Evolutionary conservation across 1,284 basidiomycete genomes (phyloP), one percentile per base, ranked within the genome.

Genomic region (Rhodotorula mucilaginosa): DNA sequence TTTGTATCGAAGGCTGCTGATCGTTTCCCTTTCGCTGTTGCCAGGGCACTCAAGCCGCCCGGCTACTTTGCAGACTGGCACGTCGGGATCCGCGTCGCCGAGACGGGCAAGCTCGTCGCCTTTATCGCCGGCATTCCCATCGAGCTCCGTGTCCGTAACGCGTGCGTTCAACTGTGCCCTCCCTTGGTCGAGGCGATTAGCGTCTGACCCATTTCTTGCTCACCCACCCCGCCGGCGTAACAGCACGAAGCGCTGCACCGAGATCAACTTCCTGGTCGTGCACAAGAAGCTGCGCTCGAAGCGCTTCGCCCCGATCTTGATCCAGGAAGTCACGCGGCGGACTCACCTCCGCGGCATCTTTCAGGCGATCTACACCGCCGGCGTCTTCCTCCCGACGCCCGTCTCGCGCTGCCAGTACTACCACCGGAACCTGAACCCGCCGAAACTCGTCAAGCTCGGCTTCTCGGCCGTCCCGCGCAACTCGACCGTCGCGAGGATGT

Each of bases 231-330:
- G 6, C 34, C n/a, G 19, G 5, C 39, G 5, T n/a, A 39, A 39
- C 66, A 96, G 92, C 68, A 82, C 84, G 13, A 85, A 97, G 79
- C 83, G 83, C 56, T 87, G 88, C 49, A 89, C 89, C 78, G 97
- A 99, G 82, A 96, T 99, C 84, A 99, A 99, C 82, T 99, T 95
- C 82, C 88, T 99, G 63, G 97, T 94, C 79, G 89, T 98, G 5
- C 96, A 98, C 86, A 99, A 99, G 84, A 97, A 97, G 82, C 84
- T 99, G 61, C 89, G 97, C 19, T 92, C 93, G 8, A 99, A 98
- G 81, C 90, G 97, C 49, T 86, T 99, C 26, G 90, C 97, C 0
- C 97, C 97, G 0, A 92, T 99, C 39, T 86, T 99, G 64, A 99
- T 99, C 84, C 97, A 98, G 82, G 97, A 99, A 81, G 91, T 99